Conservation (phyloP, 2,329 filamentous ascomycete genomes). For the Hypoxylon sp. region DNA sequence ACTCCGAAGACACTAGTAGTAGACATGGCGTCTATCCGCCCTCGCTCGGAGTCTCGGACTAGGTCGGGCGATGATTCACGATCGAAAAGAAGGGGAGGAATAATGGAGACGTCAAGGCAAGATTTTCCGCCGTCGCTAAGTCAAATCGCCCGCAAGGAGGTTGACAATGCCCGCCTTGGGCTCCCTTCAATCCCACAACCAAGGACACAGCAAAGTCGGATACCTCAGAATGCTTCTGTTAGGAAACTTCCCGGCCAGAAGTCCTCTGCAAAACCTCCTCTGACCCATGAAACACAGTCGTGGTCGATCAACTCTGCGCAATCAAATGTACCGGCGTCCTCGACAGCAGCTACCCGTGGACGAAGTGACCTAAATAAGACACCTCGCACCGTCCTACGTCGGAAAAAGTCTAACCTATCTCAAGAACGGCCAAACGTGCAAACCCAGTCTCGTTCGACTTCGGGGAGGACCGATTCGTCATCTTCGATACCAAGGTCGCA, state of each 20-base stretch:
- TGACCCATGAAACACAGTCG: constrained; percentile 62
- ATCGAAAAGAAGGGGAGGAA: constrained; percentile 50
- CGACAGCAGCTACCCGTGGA: constrained; percentile 56
- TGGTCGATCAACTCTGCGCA: constrained; percentile 58
- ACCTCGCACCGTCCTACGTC: constrained; percentile 63
- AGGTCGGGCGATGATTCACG: constrained; percentile 48
- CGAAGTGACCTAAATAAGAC: constrained; percentile 54
- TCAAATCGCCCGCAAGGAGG: constrained; percentile 50
- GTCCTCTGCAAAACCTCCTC: constrained; percentile 54
- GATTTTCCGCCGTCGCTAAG: constrained; percentile 48
- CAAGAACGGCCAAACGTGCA: constrained; percentile 56
- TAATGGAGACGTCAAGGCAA: constrained; percentile 51
- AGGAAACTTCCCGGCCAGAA: constrained; percentile 45
- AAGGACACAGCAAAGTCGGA: constrained; percentile 54
- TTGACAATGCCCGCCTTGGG: constrained; percentile 43
- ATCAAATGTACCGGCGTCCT: constrained; percentile 55
- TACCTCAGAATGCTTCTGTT: constrained; percentile 56
- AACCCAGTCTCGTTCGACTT: constrained; percentile 56
- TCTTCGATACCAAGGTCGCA: constrained; percentile 61
- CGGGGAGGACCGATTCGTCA: constrained; percentile 60
- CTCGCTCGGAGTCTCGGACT: constrained; percentile 49
- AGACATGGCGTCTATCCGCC: constrained; percentile 55
- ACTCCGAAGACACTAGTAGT: constrained; percentile 43
- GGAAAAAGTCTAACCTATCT: constrained; percentile 65
- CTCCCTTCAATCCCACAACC: constrained; percentile 46